Base-by-base conservation (phyloP, 2,329 filamentous ascomycete genomes). In the Xylariaceae sp. region DNA sequence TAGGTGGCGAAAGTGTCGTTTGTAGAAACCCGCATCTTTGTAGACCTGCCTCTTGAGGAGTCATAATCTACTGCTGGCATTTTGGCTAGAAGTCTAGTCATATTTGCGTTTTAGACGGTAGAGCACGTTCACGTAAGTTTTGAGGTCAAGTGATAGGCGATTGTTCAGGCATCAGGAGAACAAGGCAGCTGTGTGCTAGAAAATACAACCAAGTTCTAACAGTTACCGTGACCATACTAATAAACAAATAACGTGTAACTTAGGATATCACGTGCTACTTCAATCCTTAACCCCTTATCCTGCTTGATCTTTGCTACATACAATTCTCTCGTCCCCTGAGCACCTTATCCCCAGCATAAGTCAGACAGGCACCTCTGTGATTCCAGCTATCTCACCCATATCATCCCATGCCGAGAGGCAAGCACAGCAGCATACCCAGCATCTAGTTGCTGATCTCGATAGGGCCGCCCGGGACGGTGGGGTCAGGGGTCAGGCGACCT, bases 401-500 rank as follows among this genome's bases (percentile, higher is more conserved):
- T 9, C 23, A 26, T 26, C 9, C 23, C 23, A 9, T 26, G 4
- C n/a, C n/a, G n/a, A 9, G 32, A 7, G 14, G 12, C 32, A 12
- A 12, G 7, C 32, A 10, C 12, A 37, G 32, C 6, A 37, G 55
- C 52, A 16, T 50, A 20, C 7, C 26, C 29, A n/a, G 16, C 19
- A 19, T 48, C n/a, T 62, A 63, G 46, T 58, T 21, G 58, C 61
- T 63, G 23, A 67, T 51, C 44, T 61, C 54, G n/a, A 72, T 59
- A 18, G 65, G 55, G 2, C 68, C 70, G 20, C 69, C 72, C 32
- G 71, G 70, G 16, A 68, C 54, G 29, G 63, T 63, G 16, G 63
- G 62, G 50, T 72, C 71, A 20, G 72, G 71, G 12, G 47, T 61
- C 20, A 74, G 51, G 20, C 60, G 54, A 2, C 65, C 65, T 2